Evolutionary conservation across 2,329 filamentous ascomycete species (phyloP), one percentile per base, ranked within the genome.

Genomic region (Colletotrichum filicis): DNA sequence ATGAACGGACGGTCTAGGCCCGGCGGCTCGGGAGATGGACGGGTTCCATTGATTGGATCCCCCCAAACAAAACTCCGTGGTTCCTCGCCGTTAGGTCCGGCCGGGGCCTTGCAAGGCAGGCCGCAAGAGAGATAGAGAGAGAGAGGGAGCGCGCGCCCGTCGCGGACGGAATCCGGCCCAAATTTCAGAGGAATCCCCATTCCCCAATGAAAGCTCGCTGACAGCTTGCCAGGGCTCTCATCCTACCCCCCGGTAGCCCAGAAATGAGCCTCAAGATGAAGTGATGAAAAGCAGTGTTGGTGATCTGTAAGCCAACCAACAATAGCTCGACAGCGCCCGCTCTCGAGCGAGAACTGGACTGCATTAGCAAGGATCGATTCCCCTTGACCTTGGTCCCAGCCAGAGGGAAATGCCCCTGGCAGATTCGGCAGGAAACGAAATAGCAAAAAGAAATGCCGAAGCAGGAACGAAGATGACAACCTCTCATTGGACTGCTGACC

Each of bases 1-100:
- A 52, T 30, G 26, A 28, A 35, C 32, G 24, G 60, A 42, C 46
- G 68, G 66, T 71, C 68, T 56, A 61, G 68, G 46, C 68, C 62
- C 30, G 24, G 56, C 56, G 46, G 55, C 30, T 71, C 62, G 62
- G 30, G 42, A 66, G 32, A 66, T 66, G 55, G 63, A 59, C 32
- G 30, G 22, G 28, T 57, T 37, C 55, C 62, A 55, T 66, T 56
- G 24, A 61, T 71, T 56, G 68, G 68, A 60, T 56, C 56, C 28
- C 52, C 55, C 22, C 30, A 9, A 16, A 12, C 14, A 49, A n/a
- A 49, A 49, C 19, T 49, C 42, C 24, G 52, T 37, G 49, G 53
- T 26, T 52, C 35, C 24, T n/a, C 37, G 53, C 49, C 53, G 35
- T 52, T 53, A 37, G 26, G 32, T 16, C 22, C 19, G 14, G 26